Percentiles rank a stretch among this genome's conserved stretches.
phyloP scores from a whole-genome alignment of 2,329 filamentous ascomycete species.

The Botryotinia globosa region DNA sequence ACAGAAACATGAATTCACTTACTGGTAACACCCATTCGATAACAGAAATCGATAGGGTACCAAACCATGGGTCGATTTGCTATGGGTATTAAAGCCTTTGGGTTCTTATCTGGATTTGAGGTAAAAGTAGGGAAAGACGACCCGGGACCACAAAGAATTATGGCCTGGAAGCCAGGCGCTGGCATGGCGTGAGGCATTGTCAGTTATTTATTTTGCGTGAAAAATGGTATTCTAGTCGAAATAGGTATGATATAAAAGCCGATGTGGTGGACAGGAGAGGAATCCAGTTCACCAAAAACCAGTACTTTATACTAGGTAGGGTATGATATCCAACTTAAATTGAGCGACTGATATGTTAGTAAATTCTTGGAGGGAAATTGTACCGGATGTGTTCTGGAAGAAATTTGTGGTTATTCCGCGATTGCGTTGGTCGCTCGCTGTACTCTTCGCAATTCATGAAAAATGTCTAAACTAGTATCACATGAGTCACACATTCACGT shows the following conservation, averaged over 20 bases:
- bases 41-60: conserved; percentile 84
- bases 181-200: conserved; percentile 77
- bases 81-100: conserved; percentile 78
- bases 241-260: background rate
- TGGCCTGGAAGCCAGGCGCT: conserved; percentile 73
- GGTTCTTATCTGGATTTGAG: conserved; percentile 73
- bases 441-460: background rate
- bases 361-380: background rate
- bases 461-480: conserved; percentile 14
- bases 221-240: background rate
- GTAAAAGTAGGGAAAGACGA: conserved; percentile 82
- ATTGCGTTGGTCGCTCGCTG: background rate
- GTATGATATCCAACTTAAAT: background rate
- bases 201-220: background rate
- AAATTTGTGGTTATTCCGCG: background rate
- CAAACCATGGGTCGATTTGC: conserved; percentile 87
- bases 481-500: conserved; percentile 9
- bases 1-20: conserved; percentile 37
- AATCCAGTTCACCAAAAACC: background rate
- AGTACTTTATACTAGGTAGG: background rate
- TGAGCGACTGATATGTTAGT: background rate
- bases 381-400: background rate
- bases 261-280: background rate
- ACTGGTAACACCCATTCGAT: conserved; percentile 76
- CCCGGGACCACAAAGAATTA: conserved; percentile 80